Evolutionary conservation across 306 rosid species (phyloP).

Genomic region (Gynostemma pentaphyllum): DNA sequence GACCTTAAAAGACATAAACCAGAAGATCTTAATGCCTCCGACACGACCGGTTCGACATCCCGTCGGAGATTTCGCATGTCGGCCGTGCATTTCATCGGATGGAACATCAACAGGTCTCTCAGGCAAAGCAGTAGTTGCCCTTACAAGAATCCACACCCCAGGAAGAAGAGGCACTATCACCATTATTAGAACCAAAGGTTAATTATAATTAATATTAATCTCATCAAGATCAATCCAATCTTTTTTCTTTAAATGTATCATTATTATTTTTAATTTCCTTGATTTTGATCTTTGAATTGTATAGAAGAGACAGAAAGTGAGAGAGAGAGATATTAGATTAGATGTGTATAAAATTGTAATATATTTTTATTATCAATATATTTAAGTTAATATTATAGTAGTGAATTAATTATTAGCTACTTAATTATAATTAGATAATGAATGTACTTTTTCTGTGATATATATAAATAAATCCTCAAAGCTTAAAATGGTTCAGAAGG

Average conservation of each 20-base stretch:
- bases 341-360: not conserved
- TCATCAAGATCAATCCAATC: not conserved
- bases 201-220: slow-evolving; percentile 8
- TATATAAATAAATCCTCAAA: no score
- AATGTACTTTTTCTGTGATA: no score
- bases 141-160: slow-evolving; percentile 78
- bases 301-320: not conserved
- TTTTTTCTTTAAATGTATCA: no score
- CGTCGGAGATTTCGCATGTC: slow-evolving; percentile 89
- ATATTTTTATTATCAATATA: no score
- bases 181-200: slow-evolving; percentile 88
- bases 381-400: no score
- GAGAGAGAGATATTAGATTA: not conserved
- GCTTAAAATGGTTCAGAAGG: not conserved
- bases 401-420: no score
- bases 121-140: slow-evolving; percentile 92
- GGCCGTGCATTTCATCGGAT: slow-evolving; percentile 71
- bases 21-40: slow-evolving; percentile 81
- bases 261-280: not conserved
- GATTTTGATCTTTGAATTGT: not conserved
- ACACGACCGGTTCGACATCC: slow-evolving; percentile 85
- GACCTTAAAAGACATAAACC: slow-evolving; percentile 87
- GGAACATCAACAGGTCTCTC: slow-evolving; percentile 91
- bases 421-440: no score
- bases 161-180: slow-evolving; percentile 87